A percentile compares a stretch with the other conserved stretches of the same genome.
Evolutionary conservation across 768 basidiomycete genomes (phyloP).

Genomic region (Leccinum uliginosum): DNA sequence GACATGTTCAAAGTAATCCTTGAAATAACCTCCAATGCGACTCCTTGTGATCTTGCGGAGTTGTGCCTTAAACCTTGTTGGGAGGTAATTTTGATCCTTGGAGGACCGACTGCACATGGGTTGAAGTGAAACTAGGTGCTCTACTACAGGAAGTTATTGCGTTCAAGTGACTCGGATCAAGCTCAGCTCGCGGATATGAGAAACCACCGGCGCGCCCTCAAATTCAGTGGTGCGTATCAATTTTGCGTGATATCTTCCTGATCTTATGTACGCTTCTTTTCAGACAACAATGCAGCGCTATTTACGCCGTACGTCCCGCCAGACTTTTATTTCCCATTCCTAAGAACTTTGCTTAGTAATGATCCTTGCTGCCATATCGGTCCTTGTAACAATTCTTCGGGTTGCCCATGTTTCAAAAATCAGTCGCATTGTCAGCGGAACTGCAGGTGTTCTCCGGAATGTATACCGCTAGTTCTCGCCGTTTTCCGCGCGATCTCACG

Average conservation of each 20-base stretch:
- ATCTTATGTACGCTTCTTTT: constrained; percentile 7
- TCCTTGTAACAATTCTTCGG: constrained; percentile 39
- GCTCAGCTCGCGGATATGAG: not conserved
- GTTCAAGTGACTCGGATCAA: not conserved
- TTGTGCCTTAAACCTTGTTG: constrained; percentile 56
- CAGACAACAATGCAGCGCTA: constrained; percentile 14
- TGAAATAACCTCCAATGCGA: constrained; percentile 39
- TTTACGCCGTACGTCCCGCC: constrained; percentile 25
- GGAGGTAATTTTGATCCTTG: constrained; percentile 38
- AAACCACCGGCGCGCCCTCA: constrained; percentile 5
- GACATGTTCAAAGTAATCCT: constrained; percentile 38
- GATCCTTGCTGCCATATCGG: constrained; percentile 55
- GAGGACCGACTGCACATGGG: not conserved
- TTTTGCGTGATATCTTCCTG: not conserved
- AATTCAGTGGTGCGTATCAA: constrained; percentile 19
- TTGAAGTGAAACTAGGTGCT: constrained; percentile 20
- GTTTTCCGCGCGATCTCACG: not conserved
- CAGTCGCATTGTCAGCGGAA: constrained; percentile 51
- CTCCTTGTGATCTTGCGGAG: constrained; percentile 51
- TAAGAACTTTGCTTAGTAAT: constrained; percentile 29
- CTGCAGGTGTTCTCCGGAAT: constrained; percentile 50
- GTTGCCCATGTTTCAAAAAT: constrained; percentile 49
- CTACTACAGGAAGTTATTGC: constrained; percentile 17
- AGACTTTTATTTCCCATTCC: not conserved
- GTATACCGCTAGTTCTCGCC: constrained; percentile 30